Base-by-base conservation (phyloP, 768 basidiomycete species). In the Cystoderma amianthinum region DNA sequence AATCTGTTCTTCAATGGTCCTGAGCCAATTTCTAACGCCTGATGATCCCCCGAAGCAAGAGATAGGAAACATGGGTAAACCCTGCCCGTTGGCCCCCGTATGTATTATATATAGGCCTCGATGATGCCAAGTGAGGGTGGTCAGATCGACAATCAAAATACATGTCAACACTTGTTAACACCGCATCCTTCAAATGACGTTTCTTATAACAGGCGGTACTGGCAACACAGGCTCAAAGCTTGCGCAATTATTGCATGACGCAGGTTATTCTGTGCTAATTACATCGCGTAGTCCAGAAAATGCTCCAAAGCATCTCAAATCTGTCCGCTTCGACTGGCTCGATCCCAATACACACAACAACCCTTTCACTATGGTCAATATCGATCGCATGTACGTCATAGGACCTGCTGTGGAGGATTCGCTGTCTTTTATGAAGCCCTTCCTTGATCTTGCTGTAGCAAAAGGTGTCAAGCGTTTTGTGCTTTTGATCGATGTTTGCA, bases 121-220 rank as follows among this genome's bases (percentile, higher is more conserved):
- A n/a, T n/a, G n/a, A n/a, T n/a, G n/a, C n/a, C n/a, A 28, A 7
- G 25, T 7, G n/a, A 28, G 7, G 7, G 25, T 7, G 25, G 7
- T 7, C 25, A 7, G 25, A 28, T 7, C n/a, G n/a, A 7, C n/a
- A n/a, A 28, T 28, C 7, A 28, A n/a, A n/a, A n/a, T 28, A 28
- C 7, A 28, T 28, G 25, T 28, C 25, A 7, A 28, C n/a, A 7
- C 25, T n/a, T 28, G 25, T 28, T 28, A n/a, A 28, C 25, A 28
- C 25, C 7, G 7, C 25, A 28, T 28, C 25, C 7, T n/a, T 28
- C 7, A 7, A 28, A 64, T 66, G 64, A 52, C 63, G 2, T 62
- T 56, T 36, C 57, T 67, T 16, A 50, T 65, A 48, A 62, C 48
- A 28, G 64, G 64, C 10, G 63, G 59, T 17, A 63, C 60, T 16